These are phyloP conservation scores for Moesziomyces sp. DNA, from an alignment of 1,284 basidiomycete genomes.

Conservation along the genomic window DNA sequence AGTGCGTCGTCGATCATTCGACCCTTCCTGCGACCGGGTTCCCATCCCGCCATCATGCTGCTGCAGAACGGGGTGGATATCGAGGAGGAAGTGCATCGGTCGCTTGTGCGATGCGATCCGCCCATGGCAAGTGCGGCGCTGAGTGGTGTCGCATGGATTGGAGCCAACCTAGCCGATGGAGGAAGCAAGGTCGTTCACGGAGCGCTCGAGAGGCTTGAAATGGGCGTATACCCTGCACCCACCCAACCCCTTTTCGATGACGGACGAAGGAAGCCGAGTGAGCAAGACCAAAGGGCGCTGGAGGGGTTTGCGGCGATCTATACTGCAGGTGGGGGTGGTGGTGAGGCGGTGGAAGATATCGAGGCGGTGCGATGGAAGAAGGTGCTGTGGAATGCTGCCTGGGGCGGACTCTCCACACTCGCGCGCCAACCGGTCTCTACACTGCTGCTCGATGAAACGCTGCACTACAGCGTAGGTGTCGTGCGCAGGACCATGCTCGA, in stretches of 20 bases:
- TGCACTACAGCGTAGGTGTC: conserved; percentile 67
- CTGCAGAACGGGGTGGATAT: conserved; percentile 82
- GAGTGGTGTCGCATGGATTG: conserved; percentile 70
- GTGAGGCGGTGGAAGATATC: conserved; percentile 69
- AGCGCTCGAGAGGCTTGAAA: conserved; percentile 62
- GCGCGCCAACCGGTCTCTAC: conserved; percentile 69
- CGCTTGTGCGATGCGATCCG: conserved; percentile 68
- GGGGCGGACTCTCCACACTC: conserved; percentile 68
- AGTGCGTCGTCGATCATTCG: conserved; percentile 74
- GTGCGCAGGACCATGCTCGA: conserved; percentile 69
- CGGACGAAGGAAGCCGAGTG: not conserved
- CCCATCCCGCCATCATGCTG: conserved; percentile 75
- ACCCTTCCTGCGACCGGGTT: conserved; percentile 71
- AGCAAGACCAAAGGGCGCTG: conserved; percentile 61
- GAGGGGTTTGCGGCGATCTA: conserved; percentile 67
- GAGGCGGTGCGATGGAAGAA: conserved; percentile 72
- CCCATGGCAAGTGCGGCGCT: conserved; percentile 46
- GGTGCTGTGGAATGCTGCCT: conserved; percentile 62
- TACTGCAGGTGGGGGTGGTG: conserved; percentile 67
- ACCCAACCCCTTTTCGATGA: not conserved
- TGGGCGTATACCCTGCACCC: conserved; percentile 65
- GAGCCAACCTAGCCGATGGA: conserved; percentile 64
- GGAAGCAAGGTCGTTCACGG: conserved; percentile 54
- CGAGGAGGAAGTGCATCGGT: conserved; percentile 76
- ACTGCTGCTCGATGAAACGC: conserved; percentile 63